Conservation (phyloP, 148 eudicot genomes). For the Fallopia convolvulus region DNA sequence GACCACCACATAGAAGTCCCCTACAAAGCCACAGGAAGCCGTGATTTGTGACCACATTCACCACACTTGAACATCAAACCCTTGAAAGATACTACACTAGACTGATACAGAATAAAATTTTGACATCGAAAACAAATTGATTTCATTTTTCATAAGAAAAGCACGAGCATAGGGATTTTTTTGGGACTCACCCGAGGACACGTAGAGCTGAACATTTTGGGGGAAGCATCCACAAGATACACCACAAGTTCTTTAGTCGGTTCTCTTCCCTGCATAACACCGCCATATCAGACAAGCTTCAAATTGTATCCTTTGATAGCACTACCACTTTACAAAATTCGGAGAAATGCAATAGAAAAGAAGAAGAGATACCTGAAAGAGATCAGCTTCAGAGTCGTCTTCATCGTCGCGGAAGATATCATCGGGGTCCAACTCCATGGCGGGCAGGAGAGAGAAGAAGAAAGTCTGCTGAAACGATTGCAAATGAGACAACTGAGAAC, state of each 20-base stretch:
- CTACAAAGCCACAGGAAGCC: too few relatives aligned
- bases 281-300: neutral
- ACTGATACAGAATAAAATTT: neutral
- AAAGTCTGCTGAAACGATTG: neutral
- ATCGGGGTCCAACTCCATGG: conserved; percentile 76
- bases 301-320: neutral
- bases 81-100: neutral
- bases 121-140: neutral
- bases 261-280: conserved; percentile 37
- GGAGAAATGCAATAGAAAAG: neutral
- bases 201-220: conserved; percentile 69
- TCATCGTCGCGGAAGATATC: conserved; percentile 74
- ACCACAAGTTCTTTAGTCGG: conserved; percentile 68
- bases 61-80: neutral
- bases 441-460: neutral
- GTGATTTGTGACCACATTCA: too few relatives aligned
- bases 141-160: neutral
- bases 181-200: conserved; percentile 33
- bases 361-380: conserved; percentile 27
- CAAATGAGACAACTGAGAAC: neutral
- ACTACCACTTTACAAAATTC: neutral
- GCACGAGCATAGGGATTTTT: neutral
- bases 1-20: neutral
- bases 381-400: conserved; percentile 42
- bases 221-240: conserved; percentile 88